Evolutionary conservation across 345 rosid species (phyloP), one percentile per base, ranked within the genome.

Genomic region (Heritiera fomes): DNA sequence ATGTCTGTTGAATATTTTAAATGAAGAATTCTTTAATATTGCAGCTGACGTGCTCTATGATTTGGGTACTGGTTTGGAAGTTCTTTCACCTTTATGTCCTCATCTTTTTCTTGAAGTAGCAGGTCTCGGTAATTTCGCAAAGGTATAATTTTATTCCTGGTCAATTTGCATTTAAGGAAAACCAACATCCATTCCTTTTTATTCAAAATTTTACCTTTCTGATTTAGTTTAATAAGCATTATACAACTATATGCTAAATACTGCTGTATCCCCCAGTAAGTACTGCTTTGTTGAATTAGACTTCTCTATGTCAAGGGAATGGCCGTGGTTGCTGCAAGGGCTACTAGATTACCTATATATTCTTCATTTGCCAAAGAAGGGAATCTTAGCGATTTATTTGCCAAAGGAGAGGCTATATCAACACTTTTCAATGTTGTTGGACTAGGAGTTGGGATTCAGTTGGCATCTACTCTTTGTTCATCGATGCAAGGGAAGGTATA

Each of bases 311-410:
- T 55, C 41, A 69, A 94, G 98, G 98, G 98, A 77, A 96, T 96
- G 92, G 99, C 98, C 46, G 91, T 91, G 50, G 99, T 96, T 80
- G 99, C 98, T 7, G 98, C 99, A 71, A 86, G 99, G 80, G 98
- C 99, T 4, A 40, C 98, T 67, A 88, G 99, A 81, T 87, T 92
- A 67, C 98, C 98, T 1, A 90, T 94, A 71, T 94, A 94, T 85
- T 96, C 99, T 38, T 94, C 99, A 32, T 92, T 96, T 70, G 97
- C 99, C 69, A 96, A 92, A 87, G 98, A 96, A 86, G 98, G 99
- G 82, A 96, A 92, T 77, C 95, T 96, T n/a, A 94, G 99, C 69
- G 98, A 96, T 79, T 87, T 96, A 70, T 94, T 90, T 81, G 98
- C 99, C 32, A 96, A 94, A 86, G 97, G 99, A 71, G 99, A 96